Evolutionary conservation across 495 filamentous ascomycete species (phyloP).

Genomic region (Tricharina praecox): DNA sequence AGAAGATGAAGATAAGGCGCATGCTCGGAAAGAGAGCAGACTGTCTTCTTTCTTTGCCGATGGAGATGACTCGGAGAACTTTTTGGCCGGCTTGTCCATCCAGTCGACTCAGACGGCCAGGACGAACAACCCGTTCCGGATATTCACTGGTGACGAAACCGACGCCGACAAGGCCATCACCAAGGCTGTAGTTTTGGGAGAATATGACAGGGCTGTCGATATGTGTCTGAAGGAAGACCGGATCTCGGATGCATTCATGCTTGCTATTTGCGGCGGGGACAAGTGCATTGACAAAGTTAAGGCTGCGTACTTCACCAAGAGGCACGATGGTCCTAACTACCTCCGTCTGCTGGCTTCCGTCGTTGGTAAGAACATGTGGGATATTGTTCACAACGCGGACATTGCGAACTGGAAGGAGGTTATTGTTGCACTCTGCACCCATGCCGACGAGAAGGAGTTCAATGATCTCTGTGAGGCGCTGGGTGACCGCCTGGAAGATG

Average conservation of each 20-base stretch:
- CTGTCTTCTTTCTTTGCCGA: conserved; percentile 68
- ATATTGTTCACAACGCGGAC: conserved; percentile 91
- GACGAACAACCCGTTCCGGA: conserved; percentile 73
- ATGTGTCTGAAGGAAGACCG: conserved; percentile 74
- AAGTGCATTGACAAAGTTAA: conserved; percentile 89
- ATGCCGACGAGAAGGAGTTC: conserved; percentile 78
- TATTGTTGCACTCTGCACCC: conserved; percentile 89
- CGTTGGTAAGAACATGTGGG: conserved; percentile 93
- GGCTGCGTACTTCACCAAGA: conserved; percentile 72
- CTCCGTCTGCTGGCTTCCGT: conserved; percentile 78
- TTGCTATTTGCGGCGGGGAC: conserved; percentile 91
- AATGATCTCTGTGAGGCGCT: conserved; percentile 91
- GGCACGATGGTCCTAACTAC: conserved; percentile 72
- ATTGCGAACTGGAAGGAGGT: conserved; percentile 89
- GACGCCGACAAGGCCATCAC: conserved; percentile 76
- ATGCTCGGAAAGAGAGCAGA: conserved; percentile 41
- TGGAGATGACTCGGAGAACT: conserved; percentile 58
- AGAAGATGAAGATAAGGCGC: conserved; percentile 32
- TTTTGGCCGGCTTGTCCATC: conserved; percentile 58
- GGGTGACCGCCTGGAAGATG: conserved; percentile 76
- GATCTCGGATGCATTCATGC: conserved; percentile 92
- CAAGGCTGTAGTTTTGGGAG: conserved; percentile 65
- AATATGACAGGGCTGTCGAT: conserved; percentile 79
- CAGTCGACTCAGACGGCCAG: conserved; percentile 65
- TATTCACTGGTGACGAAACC: conserved; percentile 63